Base-by-base conservation (phyloP, 345 rosid genomes). In the Bretschneidera sinensis region DNA sequence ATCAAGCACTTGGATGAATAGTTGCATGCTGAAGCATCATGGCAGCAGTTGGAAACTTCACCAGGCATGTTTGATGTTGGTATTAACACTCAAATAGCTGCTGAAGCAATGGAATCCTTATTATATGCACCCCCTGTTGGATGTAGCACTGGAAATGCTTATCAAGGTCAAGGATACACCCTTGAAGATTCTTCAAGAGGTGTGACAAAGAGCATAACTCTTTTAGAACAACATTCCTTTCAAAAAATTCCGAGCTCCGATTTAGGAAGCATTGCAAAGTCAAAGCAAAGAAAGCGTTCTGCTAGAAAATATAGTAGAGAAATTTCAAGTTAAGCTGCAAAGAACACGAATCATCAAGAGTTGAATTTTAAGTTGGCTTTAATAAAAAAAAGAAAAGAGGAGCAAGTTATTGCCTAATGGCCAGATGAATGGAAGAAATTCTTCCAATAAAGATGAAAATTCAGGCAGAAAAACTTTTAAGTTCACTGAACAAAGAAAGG, bases 51-150 rank as follows among this genome's bases (percentile, higher is more conserved):
- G 48, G 74, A 69, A 51, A 69, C 58, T 43, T 56, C 58, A 60
- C 52, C 43, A 48, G 85, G 79, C 43, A 63, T 54, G 54, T 52
- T 65, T 71, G 89, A 85, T 59, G 39, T 79, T 24, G 88, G 86
- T 60, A 62, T 85, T 60, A 62, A 62, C 76, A 89, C 95, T 65
- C 95, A 89, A 75, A 85, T 87, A 71, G 95, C 95, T 67, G 97
- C 84, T 51, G 95, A 86, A 82, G 97, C 85, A 24, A 87, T 89
- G 83, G 85, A 83, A 65, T 69, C 83, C 57, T 80, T 89, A 76
- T 70, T 78, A 63, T 51, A 62, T 63, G 66, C 61, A 19, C 57
- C 65, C 39, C 24, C 45, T n/a, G 31, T 51, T 49, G 49, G 63
- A 23, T 59, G 61, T 54, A 55, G 50, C 53, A 13, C 55, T 52